Conservation (phyloP, 2,329 filamentous ascomycete species). For the Ustilaginoidea virens region DNA sequence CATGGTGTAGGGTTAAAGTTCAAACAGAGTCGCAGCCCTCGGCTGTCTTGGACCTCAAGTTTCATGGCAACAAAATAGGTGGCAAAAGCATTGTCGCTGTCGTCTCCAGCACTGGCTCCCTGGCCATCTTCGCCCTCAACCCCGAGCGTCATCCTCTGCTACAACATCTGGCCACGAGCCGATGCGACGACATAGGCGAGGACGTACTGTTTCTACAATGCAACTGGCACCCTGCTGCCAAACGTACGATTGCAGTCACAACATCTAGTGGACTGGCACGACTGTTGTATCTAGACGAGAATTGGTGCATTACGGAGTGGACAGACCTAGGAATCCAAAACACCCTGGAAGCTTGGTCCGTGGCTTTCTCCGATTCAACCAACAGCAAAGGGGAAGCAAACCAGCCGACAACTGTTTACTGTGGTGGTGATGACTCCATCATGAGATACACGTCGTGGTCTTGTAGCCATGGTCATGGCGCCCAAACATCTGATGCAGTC, state of each 20-base stretch:
- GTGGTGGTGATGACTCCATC: conserved; percentile 63
- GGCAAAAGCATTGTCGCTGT: conserved; percentile 46
- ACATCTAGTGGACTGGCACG: conserved; percentile 52
- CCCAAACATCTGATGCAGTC: conserved; percentile 3
- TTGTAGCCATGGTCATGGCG: conserved; percentile 7
- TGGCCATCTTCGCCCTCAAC: conserved; percentile 47
- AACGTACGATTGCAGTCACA: conserved; percentile 49
- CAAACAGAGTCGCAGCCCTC: conserved; percentile 49
- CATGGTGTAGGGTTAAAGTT: conserved; percentile 17
- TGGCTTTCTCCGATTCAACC: conserved; percentile 36
- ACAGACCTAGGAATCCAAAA: conserved; percentile 29
- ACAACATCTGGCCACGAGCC: conserved; percentile 26
- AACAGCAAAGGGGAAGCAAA: conserved; percentile 10
- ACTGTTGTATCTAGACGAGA: conserved; percentile 31
- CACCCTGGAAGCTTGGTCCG: conserved; percentile 58
- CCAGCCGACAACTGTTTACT: conserved; percentile 33
- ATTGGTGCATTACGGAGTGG: conserved; percentile 21
- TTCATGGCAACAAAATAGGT: conserved; percentile 34
- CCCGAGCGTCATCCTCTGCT: conserved; percentile 20
- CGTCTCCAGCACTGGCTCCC: conserved; percentile 60
- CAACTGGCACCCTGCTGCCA: conserved; percentile 48
- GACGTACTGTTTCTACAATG: conserved; percentile 56
- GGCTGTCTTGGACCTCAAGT: conserved; percentile 76
- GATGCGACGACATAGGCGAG: conserved; percentile 33
- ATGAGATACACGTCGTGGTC: conserved; percentile 30